Conservation (phyloP, 2,329 filamentous ascomycete species). For the Colletotrichum somersetense region DNA sequence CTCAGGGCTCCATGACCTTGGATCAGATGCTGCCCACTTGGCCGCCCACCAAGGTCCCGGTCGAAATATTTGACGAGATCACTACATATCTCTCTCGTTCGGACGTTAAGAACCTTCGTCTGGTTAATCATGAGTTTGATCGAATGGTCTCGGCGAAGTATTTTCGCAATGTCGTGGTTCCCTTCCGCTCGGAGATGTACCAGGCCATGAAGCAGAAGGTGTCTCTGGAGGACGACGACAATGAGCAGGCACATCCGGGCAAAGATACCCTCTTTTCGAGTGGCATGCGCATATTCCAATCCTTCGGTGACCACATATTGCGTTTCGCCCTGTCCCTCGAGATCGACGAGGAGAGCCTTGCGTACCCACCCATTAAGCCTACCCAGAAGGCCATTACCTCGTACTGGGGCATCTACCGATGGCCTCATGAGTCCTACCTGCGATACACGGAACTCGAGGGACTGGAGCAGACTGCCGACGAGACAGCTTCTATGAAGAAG, state of each 20-base stretch:
- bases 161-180: constrained; percentile 74
- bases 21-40: constrained; percentile 43
- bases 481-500: constrained; percentile 70
- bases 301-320: constrained; percentile 70
- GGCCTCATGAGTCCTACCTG: constrained; percentile 71
- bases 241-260: constrained; percentile 40
- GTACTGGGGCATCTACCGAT: constrained; percentile 75
- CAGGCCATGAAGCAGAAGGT: constrained; percentile 48
- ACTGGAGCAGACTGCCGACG: constrained; percentile 74
- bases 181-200: constrained; percentile 75
- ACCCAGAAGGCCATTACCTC: constrained; percentile 65
- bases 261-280: constrained; percentile 52
- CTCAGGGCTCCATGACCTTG: constrained; percentile 27
- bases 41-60: constrained; percentile 60
- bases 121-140: constrained; percentile 71
- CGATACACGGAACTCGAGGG: constrained; percentile 70
- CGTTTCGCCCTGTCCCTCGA: constrained; percentile 78
- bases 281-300: constrained; percentile 71
- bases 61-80: constrained; percentile 73
- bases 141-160: constrained; percentile 67
- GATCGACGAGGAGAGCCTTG: constrained; percentile 66
- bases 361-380: constrained; percentile 67
- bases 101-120: constrained; percentile 70
- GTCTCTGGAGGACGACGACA: constrained; percentile 5
- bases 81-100: constrained; percentile 66